phyloP scores from a whole-genome alignment of 768 basidiomycete species.

The Agrocybe chaxingu region DNA sequence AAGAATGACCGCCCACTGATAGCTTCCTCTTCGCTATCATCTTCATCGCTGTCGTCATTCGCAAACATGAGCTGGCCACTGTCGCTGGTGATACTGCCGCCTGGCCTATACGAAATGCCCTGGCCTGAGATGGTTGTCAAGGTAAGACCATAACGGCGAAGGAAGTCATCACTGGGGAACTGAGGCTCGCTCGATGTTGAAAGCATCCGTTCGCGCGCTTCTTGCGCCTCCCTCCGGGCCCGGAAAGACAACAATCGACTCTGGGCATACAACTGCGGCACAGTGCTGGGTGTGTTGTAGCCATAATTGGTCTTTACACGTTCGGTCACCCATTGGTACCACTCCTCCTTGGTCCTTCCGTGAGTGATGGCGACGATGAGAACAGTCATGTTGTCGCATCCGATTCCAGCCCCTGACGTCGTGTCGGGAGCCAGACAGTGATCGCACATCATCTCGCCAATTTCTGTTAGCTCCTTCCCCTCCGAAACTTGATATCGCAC shows the following conservation, averaged over 20 bases:
- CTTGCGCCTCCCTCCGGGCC: conserved; percentile 56
- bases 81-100: conserved; percentile 48
- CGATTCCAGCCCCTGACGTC: conserved; percentile 86
- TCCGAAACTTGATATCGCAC: conserved; percentile 79
- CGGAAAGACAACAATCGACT: conserved; percentile 62
- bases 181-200: conserved; percentile 25
- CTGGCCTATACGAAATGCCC: conserved; percentile 66
- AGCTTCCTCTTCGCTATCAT: conserved; percentile 48
- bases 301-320: conserved; percentile 77
- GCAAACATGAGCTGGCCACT: conserved; percentile 59
- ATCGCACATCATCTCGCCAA: conserved; percentile 87
- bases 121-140: conserved; percentile 32
- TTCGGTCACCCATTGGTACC: conserved; percentile 87
- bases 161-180: conserved; percentile 24
- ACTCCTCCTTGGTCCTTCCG: conserved; percentile 86
- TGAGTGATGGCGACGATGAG: conserved; percentile 85
- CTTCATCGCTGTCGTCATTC: conserved; percentile 61
- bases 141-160: conserved; percentile 23
- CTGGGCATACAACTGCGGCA: conserved; percentile 75
- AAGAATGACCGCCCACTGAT: conserved; percentile 42
- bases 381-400: conserved; percentile 99
- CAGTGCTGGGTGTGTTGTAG: conserved; percentile 68
- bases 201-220: conserved; percentile 39
- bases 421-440: conserved; percentile 94
- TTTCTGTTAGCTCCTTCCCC: conserved; percentile 74